These are phyloP conservation scores for Rhodotorula diobovata DNA, from an alignment of 768 basidiomycete genomes.

Conservation along the genomic window DNA sequence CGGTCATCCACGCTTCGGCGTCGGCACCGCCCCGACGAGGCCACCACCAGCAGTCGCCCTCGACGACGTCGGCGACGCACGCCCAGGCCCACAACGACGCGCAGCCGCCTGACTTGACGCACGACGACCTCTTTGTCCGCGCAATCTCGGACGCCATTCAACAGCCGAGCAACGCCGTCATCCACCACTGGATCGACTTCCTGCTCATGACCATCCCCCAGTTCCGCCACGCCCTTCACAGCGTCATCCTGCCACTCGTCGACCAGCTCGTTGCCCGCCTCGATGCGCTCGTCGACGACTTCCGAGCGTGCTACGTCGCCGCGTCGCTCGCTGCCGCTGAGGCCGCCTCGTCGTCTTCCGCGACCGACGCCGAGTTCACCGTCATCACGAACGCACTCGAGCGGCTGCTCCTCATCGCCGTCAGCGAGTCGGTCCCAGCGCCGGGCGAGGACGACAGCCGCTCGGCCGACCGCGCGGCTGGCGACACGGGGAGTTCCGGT, in stretches of 20 bases:
- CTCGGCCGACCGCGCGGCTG: constrained; percentile 6
- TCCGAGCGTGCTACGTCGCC: constrained; percentile 22
- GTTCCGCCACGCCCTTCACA: constrained; percentile 66
- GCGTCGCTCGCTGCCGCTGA: not conserved
- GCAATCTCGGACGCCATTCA: constrained; percentile 77
- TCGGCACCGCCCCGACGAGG: not conserved
- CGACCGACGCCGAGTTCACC: constrained; percentile 74
- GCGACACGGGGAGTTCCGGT: constrained; percentile 43
- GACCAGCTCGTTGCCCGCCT: constrained; percentile 75
- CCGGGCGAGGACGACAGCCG: constrained; percentile 42
- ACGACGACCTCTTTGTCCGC: constrained; percentile 67
- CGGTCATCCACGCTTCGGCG: constrained; percentile 55
- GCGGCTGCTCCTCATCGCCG: constrained; percentile 67
- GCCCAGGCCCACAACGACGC: not conserved
- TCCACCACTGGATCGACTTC: constrained; percentile 97
- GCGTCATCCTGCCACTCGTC: constrained; percentile 65
- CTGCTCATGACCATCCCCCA: constrained; percentile 83
- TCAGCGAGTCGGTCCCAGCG: constrained; percentile 52
- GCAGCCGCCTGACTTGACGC: constrained; percentile 36
- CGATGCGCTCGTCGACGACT: constrained; percentile 51
- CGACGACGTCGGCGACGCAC: not conserved
- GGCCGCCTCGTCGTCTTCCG: constrained; percentile 46
- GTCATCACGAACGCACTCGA: constrained; percentile 82
- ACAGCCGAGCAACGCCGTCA: constrained; percentile 65
- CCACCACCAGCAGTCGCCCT: not conserved